phyloP scores from a whole-genome alignment of 257 asterid genomes.

The Scutellaria minor region DNA sequence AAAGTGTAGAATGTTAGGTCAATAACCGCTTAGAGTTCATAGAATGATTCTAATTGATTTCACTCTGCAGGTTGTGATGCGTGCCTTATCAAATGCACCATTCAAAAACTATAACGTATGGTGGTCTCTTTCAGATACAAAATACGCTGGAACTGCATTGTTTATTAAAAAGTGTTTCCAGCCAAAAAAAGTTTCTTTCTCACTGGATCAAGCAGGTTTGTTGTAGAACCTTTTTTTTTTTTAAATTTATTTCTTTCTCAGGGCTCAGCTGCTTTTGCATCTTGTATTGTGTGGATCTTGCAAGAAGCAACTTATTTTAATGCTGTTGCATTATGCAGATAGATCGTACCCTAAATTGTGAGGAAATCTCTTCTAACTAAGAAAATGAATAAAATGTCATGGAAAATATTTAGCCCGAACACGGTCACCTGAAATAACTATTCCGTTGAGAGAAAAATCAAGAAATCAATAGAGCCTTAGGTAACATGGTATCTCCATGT shows the following conservation, averaged over 20 bases:
- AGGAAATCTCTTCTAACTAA: conserved; percentile 14
- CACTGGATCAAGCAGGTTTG: conserved; percentile 80
- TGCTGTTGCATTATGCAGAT: conserved; percentile 1
- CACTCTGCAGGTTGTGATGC: conserved; percentile 67
- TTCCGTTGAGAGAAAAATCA: not conserved
- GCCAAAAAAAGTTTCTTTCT: conserved; percentile 77
- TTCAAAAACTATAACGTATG: conserved; percentile 74
- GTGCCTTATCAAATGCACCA: conserved; percentile 73
- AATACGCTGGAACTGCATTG: conserved; percentile 95
- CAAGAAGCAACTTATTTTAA: not conserved
- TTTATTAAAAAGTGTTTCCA: conserved; percentile 74
- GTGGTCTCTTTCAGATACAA: conserved; percentile 98
- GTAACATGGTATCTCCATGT: not conserved
- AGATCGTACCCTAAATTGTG: not conserved
- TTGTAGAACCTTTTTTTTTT: not conserved
- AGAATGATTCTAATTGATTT: conserved; percentile 24
- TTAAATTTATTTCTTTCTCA: not conserved
- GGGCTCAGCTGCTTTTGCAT: conserved; percentile 1
- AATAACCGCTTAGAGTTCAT: conserved; percentile 5
- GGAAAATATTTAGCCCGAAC: not conserved
- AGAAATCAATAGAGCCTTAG: not conserved
- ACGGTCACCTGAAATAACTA: not conserved
- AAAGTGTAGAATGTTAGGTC: conserved; percentile 13
- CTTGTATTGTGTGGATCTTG: conserved; percentile 5
- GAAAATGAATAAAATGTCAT: not conserved